Evolutionary conservation across 257 asterid genomes (phyloP), one percentile per base, ranked within the genome.

Genomic region (Paulownia fortunei): DNA sequence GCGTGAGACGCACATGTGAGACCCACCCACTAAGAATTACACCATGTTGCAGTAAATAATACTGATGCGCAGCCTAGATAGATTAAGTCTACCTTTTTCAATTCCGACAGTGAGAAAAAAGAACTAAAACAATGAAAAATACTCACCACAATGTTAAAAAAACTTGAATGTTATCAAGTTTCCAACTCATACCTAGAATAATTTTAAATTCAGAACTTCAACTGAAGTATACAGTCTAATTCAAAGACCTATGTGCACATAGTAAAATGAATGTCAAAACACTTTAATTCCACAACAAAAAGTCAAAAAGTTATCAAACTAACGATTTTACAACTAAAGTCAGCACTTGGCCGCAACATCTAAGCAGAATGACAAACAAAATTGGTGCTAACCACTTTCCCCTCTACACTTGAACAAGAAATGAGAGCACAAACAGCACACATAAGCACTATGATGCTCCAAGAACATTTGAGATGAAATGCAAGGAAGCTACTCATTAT

Each of bases 291-390:
- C 81, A 64, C 16, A 51, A 15, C 47, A 56, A n/a, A 73, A 65
- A 16, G 41, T 15, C 18, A 21, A 16, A 59, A 63, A 41, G 6
- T 34, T 18, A 23, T 37, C 30, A 46, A 46, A 62, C 60, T n/a
- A 41, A 56, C 26, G 26, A 52, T 54, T 30, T 44, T 55, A 69
- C 64, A 62, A 47, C 59, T 26, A 46, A 72, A 34, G 4, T 41
- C 56, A 9, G 67, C 73, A 46, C 49, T 36, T 27, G 23, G 51
- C 66, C 36, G 32, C 12, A 42, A 59, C 36, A 60, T 51, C 68
- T 69, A 49, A 64, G 37, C 76, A 58, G 30, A 58, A 59, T 65
- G 58, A 69, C 76, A 52, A 76, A 73, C 91, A 87, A 85, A 86
- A 86, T 79, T 82, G 88, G 76, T 42, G 81, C 76, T 64, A 69